Base-by-base conservation (phyloP, 129 eudicot species). In the Mikania micrantha region DNA sequence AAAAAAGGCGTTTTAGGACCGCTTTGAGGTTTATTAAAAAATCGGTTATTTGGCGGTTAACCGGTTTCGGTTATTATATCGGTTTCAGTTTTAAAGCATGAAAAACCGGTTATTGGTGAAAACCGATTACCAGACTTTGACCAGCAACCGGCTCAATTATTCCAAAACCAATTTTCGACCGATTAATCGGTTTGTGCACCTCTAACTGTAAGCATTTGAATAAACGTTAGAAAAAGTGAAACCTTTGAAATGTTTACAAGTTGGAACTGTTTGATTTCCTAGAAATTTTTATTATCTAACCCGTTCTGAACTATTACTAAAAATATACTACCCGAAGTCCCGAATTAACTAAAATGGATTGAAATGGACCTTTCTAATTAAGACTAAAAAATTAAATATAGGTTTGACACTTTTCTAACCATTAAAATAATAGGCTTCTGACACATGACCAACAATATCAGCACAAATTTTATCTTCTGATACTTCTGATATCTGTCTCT, bases 391-490 rank as follows among this genome's bases (percentile, higher is more conserved):
- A 27, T 45, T 11, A 15, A 34, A 8, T 45, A 19, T 11, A 32
- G 69, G 12, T 42, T 73, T 56, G 66, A 68, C 16, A 47, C 29
- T 61, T 28, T 53, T 32, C 87, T 79, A 49, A 93, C 96, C 98
- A 78, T 74, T 86, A 75, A 88, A 93, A 61, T 79, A 59, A 81
- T 88, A 93, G 25, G 85, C 76, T 80, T 86, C 98, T 3, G 85
- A 52, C 15, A 93, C 83, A 57, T 60, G 82, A 58, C 87, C 79
- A 72, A 88, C 86, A 71, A 92, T 70, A 72, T 88, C 91, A 20
- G 96, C 98, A 80, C 40, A 65, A 29, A 92, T 70, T 49, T 67
- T 29, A 29, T 68, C 87, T 76, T 85, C 77, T 8, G 56, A 59
- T 57, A 71, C 79, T 35, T 73, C 66, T 3, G 80, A 25, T 25